Base-by-base conservation (phyloP, 1,139 yeast species). In the Hansenula anomala region DNA sequence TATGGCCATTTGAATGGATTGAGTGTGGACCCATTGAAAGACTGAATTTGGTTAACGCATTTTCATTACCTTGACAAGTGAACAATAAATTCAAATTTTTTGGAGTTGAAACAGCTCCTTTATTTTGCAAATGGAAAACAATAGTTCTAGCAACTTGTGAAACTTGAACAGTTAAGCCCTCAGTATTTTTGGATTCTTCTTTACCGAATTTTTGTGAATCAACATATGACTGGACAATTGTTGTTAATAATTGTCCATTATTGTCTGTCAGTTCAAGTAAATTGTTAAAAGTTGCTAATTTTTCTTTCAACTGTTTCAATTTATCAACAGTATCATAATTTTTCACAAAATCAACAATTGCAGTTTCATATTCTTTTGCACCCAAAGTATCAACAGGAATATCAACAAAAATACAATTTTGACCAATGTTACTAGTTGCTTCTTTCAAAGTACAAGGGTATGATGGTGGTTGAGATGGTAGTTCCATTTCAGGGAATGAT, bases 1-100 rank as follows among this genome's bases (percentile, higher is more conserved):
- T 40, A 10, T 35, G 24, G 27, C 34, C 36, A 23, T 33, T 19
- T 30, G 43, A 41, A 27, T 26, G 15, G n/a, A 38, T 40, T 4
- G 27, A 23, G 18, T 32, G 34, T n/a, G 33, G 32, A 19, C 40
- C 41, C 16, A 37, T 30, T 14, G 30, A 29, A 10, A 37, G 14
- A 23, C n/a, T 28, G n/a, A 30, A 32, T 36, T 31, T 36, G 1
- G 36, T 31, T 16, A 9, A 4, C 8, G 14, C 9, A 6, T 6
- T n/a, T 4, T 6, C 17, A 17, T 18, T 17, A n/a, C 13, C 20
- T 11, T n/a, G 4, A 17, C 5, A 17, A 28, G 24, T 23, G 14
- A 31, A 16, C 4, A 28, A 14, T 17, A 36, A 28, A 28, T 12
- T 30, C n/a, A 36, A 23, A 14, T 36, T 36, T 10, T 36, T 36